A percentile compares a stretch with the other conserved stretches of the same genome.
Evolutionary conservation across 139 green algal genomes (phyloP).

Genomic region (Monoraphidium neglectum): DNA sequence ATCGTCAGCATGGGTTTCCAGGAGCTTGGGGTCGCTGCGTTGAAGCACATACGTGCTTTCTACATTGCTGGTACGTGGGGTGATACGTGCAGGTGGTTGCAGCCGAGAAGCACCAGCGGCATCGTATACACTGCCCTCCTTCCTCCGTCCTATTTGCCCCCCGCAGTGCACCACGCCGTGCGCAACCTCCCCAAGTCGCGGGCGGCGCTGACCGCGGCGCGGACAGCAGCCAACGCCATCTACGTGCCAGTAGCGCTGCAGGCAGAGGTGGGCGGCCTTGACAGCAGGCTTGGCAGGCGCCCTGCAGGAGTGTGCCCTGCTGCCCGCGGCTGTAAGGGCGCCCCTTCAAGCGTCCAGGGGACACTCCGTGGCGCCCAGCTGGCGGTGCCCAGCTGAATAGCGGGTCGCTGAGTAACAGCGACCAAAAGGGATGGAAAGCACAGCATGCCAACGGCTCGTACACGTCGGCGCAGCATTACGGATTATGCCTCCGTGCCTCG

Average conservation of each 20-base stretch:
- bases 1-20: no score
- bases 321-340: not conserved
- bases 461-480: no score
- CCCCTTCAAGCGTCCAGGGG: no score
- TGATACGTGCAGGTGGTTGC: not conserved
- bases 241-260: conserved; percentile 94
- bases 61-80: not conserved
- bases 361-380: no score
- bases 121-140: not conserved
- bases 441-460: no score
- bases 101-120: not conserved
- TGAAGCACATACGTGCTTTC: not conserved
- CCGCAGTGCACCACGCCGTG: conserved; percentile 84
- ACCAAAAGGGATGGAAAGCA: no score
- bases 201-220: conserved; percentile 91
- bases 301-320: not conserved
- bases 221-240: conserved; percentile 96
- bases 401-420: no score
- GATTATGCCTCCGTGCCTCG: no score
- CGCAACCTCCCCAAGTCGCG: conserved; percentile 93
- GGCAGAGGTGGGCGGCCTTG: conserved; percentile 60
- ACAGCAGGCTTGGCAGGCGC: not conserved
- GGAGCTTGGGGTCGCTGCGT: no score
- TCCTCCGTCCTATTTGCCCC: not conserved
- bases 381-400: no score